Percentiles rank a stretch among this genome's conserved stretches.
Conservation (phyloP, 345 rosid genomes). For the Balakata baccata region DNA sequence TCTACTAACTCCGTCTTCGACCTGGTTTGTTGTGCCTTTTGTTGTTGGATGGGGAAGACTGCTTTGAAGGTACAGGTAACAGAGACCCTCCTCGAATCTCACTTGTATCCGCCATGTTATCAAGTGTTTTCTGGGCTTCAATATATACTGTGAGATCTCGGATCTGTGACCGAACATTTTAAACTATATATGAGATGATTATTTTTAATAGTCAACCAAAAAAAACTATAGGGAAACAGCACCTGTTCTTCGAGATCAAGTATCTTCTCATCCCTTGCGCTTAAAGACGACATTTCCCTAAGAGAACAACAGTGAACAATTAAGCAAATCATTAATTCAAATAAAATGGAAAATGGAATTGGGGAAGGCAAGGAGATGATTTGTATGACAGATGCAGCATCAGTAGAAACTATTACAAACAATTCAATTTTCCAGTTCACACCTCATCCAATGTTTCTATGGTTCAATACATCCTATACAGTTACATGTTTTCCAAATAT, state of each 20-base stretch:
- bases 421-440: neutral
- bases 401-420: neutral
- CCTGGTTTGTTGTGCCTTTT: conserved; percentile 49
- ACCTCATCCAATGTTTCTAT: neutral
- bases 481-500: no score
- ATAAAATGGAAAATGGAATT: neutral
- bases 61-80: conserved; percentile 55
- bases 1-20: conserved; percentile 43
- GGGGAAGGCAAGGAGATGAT: neutral
- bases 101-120: conserved; percentile 49
- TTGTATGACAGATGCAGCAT: neutral
- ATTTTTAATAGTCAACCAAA: neutral
- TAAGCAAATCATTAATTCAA: neutral
- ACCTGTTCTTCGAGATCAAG: conserved; percentile 89
- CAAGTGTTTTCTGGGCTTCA: conserved; percentile 71
- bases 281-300: conserved; percentile 47
- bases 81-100: conserved; percentile 61
- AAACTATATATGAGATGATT: no score
- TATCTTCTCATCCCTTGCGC: conserved; percentile 54
- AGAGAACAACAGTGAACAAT: neutral
- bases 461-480: no score
- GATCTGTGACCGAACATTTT: conserved; percentile 43
- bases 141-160: conserved; percentile 70
- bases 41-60: conserved; percentile 40
- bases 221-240: neutral